Conservation (phyloP, 2,329 filamentous ascomycete species). For the Scleromitrula shiraiana region DNA sequence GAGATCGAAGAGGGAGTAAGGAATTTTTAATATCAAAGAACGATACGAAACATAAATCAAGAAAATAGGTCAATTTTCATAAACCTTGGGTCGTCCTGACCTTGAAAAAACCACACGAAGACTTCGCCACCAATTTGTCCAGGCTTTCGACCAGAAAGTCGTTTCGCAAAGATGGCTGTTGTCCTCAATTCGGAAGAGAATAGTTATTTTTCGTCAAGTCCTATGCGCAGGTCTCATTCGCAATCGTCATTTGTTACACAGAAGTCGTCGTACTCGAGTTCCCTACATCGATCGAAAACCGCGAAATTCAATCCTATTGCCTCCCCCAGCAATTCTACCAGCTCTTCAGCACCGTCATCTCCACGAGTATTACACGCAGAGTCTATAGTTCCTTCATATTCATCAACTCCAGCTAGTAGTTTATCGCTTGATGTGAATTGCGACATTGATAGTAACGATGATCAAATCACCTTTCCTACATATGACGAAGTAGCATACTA, state of each 20-base stretch:
- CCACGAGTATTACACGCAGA: conserved; percentile 44
- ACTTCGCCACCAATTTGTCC: conserved; percentile 1
- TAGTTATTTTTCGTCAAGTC: conserved; percentile 45
- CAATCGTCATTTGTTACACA: conserved; percentile 39
- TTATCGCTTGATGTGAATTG: conserved; percentile 77
- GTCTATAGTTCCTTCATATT: conserved; percentile 46
- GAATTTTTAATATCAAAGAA: background rate
- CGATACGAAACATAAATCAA: background rate
- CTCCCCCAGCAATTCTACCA: conserved; percentile 24
- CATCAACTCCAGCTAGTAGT: conserved; percentile 56
- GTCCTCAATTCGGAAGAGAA: conserved; percentile 43
- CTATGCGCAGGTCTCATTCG: conserved; percentile 52
- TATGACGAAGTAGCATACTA: conserved; percentile 29
- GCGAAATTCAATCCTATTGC: conserved; percentile 21
- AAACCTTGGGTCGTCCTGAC: conserved; percentile 1
- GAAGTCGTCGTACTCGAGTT: conserved; percentile 39
- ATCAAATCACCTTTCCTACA: conserved; percentile 32
- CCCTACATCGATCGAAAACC: conserved; percentile 36
- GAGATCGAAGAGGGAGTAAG: background rate
- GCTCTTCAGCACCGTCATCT: conserved; percentile 49
- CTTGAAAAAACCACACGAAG: conserved; percentile 6
- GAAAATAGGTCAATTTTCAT: background rate
- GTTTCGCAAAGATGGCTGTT: conserved; percentile 25
- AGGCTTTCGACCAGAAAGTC: background rate
- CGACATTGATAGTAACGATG: conserved; percentile 19